These are phyloP conservation scores for Lactarius evosmus DNA, from an alignment of 768 basidiomycete genomes.

Conservation along the genomic window DNA sequence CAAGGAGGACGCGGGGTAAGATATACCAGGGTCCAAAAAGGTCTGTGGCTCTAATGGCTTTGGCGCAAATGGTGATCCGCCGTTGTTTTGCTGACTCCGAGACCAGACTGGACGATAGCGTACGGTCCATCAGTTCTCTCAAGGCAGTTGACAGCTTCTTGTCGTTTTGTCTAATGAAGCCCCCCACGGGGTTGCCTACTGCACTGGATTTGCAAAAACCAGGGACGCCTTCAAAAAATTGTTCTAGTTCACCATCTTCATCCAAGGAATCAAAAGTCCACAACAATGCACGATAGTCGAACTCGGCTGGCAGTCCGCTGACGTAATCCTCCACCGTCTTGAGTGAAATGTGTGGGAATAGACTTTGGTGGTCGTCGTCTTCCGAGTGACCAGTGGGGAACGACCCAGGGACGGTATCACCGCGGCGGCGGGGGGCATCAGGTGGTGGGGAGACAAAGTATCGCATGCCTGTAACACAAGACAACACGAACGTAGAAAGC, in stretches of 20 bases:
- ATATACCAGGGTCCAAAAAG: constrained; percentile 14
- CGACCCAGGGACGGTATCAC: neutral
- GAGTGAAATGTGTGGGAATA: constrained; percentile 4
- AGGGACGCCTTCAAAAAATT: constrained; percentile 20
- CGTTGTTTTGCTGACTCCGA: constrained; percentile 1
- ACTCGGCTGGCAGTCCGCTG: neutral
- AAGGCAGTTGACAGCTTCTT: neutral
- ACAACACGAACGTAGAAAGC: neutral
- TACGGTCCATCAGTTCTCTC: constrained; percentile 14
- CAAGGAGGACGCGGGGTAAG: constrained; percentile 7
- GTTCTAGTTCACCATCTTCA: constrained; percentile 14
- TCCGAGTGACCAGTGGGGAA: neutral
- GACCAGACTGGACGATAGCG: constrained; percentile 14
- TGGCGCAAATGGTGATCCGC: constrained; percentile 16
- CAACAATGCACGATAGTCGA: constrained; percentile 4
- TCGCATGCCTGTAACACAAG: constrained; percentile 9
- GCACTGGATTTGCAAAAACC: neutral
- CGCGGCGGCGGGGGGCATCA: neutral
- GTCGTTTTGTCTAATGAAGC: neutral
- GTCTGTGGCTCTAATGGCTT: neutral
- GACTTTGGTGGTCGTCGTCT: neutral
- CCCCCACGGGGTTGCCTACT: neutral
- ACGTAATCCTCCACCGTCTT: constrained; percentile 6
- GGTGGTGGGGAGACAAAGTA: neutral
- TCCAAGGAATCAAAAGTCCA: constrained; percentile 13